Evolutionary conservation across 2,329 filamentous ascomycete species (phyloP), one percentile per base, ranked within the genome.

Genomic region (Amylocarpus encephaloides): DNA sequence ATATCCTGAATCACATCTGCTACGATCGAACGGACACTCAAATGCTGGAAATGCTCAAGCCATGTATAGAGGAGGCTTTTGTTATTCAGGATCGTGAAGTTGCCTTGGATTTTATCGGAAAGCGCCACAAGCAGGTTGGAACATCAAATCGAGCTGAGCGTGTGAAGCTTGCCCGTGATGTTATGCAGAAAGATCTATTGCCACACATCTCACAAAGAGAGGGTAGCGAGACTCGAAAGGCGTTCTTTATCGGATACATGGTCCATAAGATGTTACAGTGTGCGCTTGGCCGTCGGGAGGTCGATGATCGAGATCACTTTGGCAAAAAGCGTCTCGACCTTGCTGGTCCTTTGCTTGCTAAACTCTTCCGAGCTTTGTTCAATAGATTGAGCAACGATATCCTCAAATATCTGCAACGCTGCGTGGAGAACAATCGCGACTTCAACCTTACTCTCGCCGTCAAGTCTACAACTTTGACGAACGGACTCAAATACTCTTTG

Each of bases 161-260:
- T 77, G 83, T 97, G 40, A 85, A 90, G 62, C 92, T 93, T 58
- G 93, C 93, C 3, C 82, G 88, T 63, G 93, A 97, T 61, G 91
- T 98, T 59, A 82, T 98, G 69, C 91, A 96, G 68, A 97, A 96
- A 73, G 94, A 98, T 69, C 86, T 95, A 58, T 73, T 98, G 42
- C 94, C 93, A 19, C 93, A 98, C 65, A 97, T 98, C 54, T 96
- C 92, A 1, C 93, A 98, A 67, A 83, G 80, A 54, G 90, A 96
- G 69, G 93, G 93, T 26, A 94, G 89, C 60, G 92, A 97, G 68
- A 97, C 92, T 1, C 78, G 89, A 52, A 98, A 98, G 68, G 93
- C 94, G 2, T 98, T 95, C 71, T 98, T 97, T 77, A 75, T 98
- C 43, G 93, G 94, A 18, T 98, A 98, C 71, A 98, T 98, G 92